Evolutionary conservation across 441 rosid species (phyloP), one percentile per base, ranked within the genome.

Genomic region (Bruguiera hainesii): DNA sequence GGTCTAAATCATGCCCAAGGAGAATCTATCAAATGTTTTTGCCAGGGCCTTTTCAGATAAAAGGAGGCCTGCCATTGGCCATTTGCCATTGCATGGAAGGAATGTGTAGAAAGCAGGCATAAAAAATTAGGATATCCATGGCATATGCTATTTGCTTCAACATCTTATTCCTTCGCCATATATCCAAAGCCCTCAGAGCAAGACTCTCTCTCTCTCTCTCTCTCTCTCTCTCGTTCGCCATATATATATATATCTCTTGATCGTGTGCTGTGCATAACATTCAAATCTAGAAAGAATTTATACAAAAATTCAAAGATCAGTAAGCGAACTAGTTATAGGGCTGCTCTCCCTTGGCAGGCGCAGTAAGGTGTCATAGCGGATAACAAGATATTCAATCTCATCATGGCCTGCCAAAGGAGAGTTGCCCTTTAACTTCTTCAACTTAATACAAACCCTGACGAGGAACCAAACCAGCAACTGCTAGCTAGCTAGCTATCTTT

Each of bases 371-470:
- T 63, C 51, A 26, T 50, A 19, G 49, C 39, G 10, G n/a, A 29
- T 35, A 6, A 10, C 4, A 56, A 33, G 37, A 1, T 33, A 33
- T 1, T 33, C 37, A 11, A 57, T 21, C 7, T 42, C 33, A 19
- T 42, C 6, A 51, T 67, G 74, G 64, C 68, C 78, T 39, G 90
- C 94, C 92, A 86, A 90, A 88, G 94, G 90, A 90, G 97, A 86
- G 97, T 90, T 90, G 92, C 90, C 92, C 92, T 82, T 64, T 58
- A 70, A 83, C 92, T 81, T 70, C 71, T 81, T 84, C 81, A 52
- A 84, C 87, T 85, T 85, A 81, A 60, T 56, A 6, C 25, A 21
- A 33, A 61, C 53, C 60, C 31, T 33, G 37, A 33, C 7, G 9
- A 33, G 7, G 37, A 33, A 7, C 37, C 37, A 1, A 7, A 33